Base-by-base conservation (phyloP, 2,329 filamentous ascomycete genomes). In the Didymella exigua region DNA sequence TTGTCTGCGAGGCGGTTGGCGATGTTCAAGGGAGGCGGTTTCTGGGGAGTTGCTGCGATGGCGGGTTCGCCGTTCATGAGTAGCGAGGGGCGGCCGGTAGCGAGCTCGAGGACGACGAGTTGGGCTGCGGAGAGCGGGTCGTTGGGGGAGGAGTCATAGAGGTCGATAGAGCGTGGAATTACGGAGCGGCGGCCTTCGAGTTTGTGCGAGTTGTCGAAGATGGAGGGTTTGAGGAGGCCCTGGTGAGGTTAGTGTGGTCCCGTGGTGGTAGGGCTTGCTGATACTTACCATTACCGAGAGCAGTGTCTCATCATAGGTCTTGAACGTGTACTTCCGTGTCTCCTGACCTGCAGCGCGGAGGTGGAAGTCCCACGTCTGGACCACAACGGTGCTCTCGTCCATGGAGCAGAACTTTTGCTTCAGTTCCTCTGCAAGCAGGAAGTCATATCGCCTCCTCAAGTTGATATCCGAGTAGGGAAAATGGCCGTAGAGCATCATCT, bases 401-500 rank as follows among this genome's bases (percentile, higher is more conserved):
- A 98, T 88, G 3, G 92, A 96, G 73, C 91, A 96, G 70, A 91
- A 89, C 72, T 92, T 96, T 65, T 89, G 90, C 80, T 99, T 99
- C 55, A 99, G 81, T 78, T 99, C 95, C 75, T 99, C 95, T 1
- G 93, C 93, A 21, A 99, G 82, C 31, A 98, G 77, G 64, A 93
- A 97, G 73, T 99, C 95, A 69, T 97, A 96, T 42, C 95, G 86
- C 49, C 92, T 85, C 73, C 86, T 88, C 24, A 99, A 81, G 71
- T 99, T 96, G 77, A 99, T 96, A 18, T 97, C 93, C 42, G 89
- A 84, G 73, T 99, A 99, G 5, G 96, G 93, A 66, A 99, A 97
- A 67, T 95, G 89, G 73, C 97, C 93, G 75, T 89, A 92, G 2
- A 99, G 85, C 89, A 98, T 92, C 93, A 98, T 98, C 77, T 95